Evolutionary conservation across 1,284 basidiomycete species (phyloP).

Genomic region (Irpex sp.): DNA sequence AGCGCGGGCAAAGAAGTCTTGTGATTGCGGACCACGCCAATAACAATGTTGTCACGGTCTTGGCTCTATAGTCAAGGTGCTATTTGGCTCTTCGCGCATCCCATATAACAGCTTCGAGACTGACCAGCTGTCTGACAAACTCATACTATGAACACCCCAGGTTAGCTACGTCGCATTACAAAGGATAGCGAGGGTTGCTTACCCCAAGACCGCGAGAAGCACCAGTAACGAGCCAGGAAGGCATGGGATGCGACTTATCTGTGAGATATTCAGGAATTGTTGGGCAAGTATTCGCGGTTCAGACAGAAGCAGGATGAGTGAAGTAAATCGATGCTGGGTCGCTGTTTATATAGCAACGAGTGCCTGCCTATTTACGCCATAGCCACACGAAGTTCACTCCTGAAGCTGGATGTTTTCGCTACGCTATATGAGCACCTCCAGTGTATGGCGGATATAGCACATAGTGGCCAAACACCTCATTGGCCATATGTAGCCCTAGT

Average conservation of each 20-base stretch:
- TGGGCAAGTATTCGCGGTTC: too few relatives aligned
- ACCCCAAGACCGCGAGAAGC: slow-evolving; percentile 25
- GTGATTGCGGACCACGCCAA: slow-evolving; percentile 24
- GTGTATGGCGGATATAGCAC: too few relatives aligned
- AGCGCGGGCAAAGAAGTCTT: slow-evolving; percentile 13
- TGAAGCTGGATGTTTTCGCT: too few relatives aligned
- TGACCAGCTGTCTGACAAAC: slow-evolving; percentile 19
- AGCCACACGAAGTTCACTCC: too few relatives aligned
- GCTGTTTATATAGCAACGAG: too few relatives aligned
- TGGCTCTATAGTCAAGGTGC: slow-evolving; percentile 3
- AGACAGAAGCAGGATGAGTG: not conserved
- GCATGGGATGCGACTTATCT: slow-evolving; percentile 14
- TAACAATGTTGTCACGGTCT: slow-evolving; percentile 19
- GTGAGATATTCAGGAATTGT: not conserved
- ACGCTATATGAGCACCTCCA: too few relatives aligned
- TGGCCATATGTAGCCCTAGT: too few relatives aligned
- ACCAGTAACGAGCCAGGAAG: slow-evolving; percentile 26
- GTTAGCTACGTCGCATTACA: too few relatives aligned
- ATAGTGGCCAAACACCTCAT: too few relatives aligned
- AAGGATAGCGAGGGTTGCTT: slow-evolving; percentile 6
- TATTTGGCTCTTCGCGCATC: not conserved
- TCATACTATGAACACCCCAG: slow-evolving; percentile 3
- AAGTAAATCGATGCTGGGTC: too few relatives aligned
- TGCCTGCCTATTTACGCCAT: too few relatives aligned
- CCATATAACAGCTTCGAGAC: not conserved